Conservation (phyloP, 768 basidiomycete genomes). For the Lactarius quietus region DNA sequence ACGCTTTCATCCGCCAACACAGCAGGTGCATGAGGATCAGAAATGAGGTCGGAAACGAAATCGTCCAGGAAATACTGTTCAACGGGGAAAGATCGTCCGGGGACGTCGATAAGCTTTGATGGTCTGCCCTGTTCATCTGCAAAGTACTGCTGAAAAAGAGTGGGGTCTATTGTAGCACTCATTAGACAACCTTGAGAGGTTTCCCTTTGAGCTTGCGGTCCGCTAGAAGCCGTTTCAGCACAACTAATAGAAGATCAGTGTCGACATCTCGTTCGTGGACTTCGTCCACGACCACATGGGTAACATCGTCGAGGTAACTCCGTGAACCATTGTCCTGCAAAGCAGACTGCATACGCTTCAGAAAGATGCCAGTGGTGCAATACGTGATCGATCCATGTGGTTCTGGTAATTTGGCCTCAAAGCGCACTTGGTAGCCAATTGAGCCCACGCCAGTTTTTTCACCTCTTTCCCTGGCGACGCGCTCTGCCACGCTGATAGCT, state of each 20-base stretch:
- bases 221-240: constrained; percentile 76
- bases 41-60: constrained; percentile 51
- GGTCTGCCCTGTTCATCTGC: constrained; percentile 52
- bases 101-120: constrained; percentile 72
- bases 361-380: constrained; percentile 89
- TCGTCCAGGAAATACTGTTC: constrained; percentile 78
- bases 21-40: constrained; percentile 47
- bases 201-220: constrained; percentile 67
- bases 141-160: constrained; percentile 88
- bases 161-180: constrained; percentile 94
- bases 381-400: constrained; percentile 85
- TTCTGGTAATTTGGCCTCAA: constrained; percentile 76
- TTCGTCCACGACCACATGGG: constrained; percentile 92
- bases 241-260: constrained; percentile 85
- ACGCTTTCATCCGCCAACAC: constrained; percentile 70
- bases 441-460: constrained; percentile 59
- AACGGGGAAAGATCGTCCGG: constrained; percentile 92
- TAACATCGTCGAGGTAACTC: constrained; percentile 63
- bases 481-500: constrained; percentile 87
- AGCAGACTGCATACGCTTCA: constrained; percentile 79
- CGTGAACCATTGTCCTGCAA: constrained; percentile 45
- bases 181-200: constrained; percentile 87
- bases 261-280: constrained; percentile 95
- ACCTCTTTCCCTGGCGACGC: constrained; percentile 85
- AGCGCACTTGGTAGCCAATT: constrained; percentile 91